phyloP scores from a whole-genome alignment of 352 stramenopile genomes.

The Bremia lactucae region DNA sequence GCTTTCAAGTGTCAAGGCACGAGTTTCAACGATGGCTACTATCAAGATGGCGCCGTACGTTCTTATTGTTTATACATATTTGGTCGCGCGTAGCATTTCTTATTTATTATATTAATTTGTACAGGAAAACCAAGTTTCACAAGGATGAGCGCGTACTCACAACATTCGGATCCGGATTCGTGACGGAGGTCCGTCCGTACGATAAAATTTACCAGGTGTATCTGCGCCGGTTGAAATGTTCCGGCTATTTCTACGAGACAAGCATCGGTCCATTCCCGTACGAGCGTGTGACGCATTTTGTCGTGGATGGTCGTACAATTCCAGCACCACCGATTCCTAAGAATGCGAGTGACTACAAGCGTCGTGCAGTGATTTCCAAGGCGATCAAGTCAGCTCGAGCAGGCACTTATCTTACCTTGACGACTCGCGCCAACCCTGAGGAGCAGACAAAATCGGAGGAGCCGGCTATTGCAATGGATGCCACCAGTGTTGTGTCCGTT shows the following conservation, averaged over 20 bases:
- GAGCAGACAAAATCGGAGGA: constrained; percentile 7
- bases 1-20: constrained; percentile 56
- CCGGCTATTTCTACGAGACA: constrained; percentile 65
- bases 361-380: constrained; percentile 53
- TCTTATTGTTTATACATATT: not conserved
- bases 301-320: constrained; percentile 68
- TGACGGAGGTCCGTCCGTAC: constrained; percentile 39
- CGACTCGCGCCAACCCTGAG: constrained; percentile 6
- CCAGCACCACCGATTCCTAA: constrained; percentile 53
- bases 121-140: constrained; percentile 55
- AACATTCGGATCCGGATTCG: constrained; percentile 68
- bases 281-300: constrained; percentile 74
- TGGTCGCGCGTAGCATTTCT: not conserved
- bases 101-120: not conserved
- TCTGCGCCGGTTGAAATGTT: constrained; percentile 60
- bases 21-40: constrained; percentile 56
- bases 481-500: constrained; percentile 8
- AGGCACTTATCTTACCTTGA: constrained; percentile 18
- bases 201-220: constrained; percentile 75
- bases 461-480: constrained; percentile 13
- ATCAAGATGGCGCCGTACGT: constrained; percentile 61
- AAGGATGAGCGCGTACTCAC: constrained; percentile 71
- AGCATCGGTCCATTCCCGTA: constrained; percentile 65
- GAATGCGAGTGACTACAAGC: constrained; percentile 55
- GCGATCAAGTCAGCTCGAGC: constrained; percentile 51